These are phyloP conservation scores for Agaricus sinodeliciosus DNA, from an alignment of 768 basidiomycete genomes.

Conservation along the genomic window DNA sequence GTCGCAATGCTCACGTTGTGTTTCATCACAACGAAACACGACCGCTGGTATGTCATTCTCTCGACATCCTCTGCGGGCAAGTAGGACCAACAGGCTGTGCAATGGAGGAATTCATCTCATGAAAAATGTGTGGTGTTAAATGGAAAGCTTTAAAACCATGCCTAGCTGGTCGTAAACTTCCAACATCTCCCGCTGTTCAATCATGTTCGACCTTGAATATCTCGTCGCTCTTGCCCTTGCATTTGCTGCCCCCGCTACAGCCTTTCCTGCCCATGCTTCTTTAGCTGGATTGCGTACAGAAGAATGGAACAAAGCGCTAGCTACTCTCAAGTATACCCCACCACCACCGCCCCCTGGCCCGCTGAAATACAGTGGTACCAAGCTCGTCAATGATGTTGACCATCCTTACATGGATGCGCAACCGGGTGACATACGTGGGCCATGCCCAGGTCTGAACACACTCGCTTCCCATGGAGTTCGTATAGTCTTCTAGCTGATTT, in stretches of 20 bases:
- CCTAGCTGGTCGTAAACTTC: too few relatives aligned
- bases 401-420: constrained; percentile 15
- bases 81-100: too few relatives aligned
- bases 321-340: constrained; percentile 1
- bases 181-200: too few relatives aligned
- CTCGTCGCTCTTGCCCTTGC: constrained; percentile 1
- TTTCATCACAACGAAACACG: too few relatives aligned
- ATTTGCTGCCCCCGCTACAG: background rate
- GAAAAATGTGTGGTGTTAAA: too few relatives aligned
- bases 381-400: constrained; percentile 10
- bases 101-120: too few relatives aligned
- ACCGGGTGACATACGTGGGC: constrained; percentile 13
- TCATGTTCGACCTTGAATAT: background rate
- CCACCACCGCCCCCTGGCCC: constrained; percentile 10
- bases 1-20: too few relatives aligned
- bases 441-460: constrained; percentile 17
- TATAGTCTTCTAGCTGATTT: background rate
- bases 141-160: too few relatives aligned
- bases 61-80: too few relatives aligned
- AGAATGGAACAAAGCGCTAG: constrained; percentile 13
- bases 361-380: constrained; percentile 9
- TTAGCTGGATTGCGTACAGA: constrained; percentile 18
- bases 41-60: too few relatives aligned
- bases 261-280: constrained; percentile 19
- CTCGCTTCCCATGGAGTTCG: constrained; percentile 17